A percentile compares a stretch with the other conserved stretches of the same genome.
Conservation (phyloP, 257 asterid genomes). For the Paulownia fortunei region DNA sequence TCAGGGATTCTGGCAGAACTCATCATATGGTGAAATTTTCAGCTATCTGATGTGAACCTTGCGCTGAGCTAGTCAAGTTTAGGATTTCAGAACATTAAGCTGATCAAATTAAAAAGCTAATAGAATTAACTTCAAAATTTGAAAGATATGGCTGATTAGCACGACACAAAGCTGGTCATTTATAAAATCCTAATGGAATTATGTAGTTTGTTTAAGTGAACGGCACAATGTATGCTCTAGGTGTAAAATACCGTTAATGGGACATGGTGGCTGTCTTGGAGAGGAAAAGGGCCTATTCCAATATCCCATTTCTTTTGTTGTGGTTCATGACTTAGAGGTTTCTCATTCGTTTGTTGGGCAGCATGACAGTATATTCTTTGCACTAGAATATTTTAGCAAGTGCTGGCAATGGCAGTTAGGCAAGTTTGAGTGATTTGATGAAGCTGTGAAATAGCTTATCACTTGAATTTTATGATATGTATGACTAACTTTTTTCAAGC, state of each 20-base stretch:
- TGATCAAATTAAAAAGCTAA: background rate
- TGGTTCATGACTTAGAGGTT: background rate
- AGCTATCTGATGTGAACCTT: background rate
- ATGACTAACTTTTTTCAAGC: background rate
- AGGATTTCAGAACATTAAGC: background rate
- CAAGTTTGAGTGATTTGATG: conserved; percentile 7
- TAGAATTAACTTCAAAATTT: background rate
- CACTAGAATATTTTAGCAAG: background rate
- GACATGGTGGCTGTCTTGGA: background rate
- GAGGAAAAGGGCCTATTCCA: background rate
- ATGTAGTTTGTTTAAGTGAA: background rate
- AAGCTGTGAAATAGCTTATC: background rate
- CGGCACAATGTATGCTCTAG: background rate
- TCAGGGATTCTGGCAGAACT: background rate
- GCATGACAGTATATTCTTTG: background rate
- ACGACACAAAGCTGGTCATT: background rate
- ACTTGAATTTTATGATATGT: background rate
- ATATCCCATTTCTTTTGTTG: background rate
- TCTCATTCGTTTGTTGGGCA: background rate
- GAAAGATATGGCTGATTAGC: background rate
- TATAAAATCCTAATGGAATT: background rate
- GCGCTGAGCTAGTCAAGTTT: background rate
- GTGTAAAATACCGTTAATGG: background rate
- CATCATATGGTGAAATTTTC: background rate
- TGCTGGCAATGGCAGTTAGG: too few species aligned